Evolutionary conservation across 2,329 filamentous ascomycete species (phyloP), one percentile per base, ranked within the genome.

Genomic region (Lasiodiplodia sp.): DNA sequence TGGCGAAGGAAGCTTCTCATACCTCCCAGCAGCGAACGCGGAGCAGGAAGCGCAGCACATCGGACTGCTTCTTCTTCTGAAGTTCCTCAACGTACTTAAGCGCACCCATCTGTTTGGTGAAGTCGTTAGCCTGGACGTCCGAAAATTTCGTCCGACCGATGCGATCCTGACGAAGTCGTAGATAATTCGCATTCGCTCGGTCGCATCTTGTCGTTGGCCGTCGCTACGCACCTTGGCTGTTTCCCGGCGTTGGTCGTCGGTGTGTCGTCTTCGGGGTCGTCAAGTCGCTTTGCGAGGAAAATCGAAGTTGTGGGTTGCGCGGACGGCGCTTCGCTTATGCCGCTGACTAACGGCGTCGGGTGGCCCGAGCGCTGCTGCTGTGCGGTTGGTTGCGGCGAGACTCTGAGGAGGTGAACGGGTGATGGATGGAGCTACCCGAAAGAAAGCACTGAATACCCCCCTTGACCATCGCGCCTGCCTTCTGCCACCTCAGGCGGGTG

Each of bases 61-160:
- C 96, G 85, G 93, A 97, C 92, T 99, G 96, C 94, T 99, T 99
- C 93, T 97, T 97, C 94, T 99, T 98, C 87, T 97, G 94, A 88
- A 99, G 92, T 91, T 99, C 96, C 91, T 99, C 96, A 87, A 99
- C 93, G 89, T 81, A 99, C 89, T 99, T 99, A 86, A 97, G 93
- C 89, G 95, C 95, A 92, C 96, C 96, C 96, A 97, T 97, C 90
- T 95, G 73, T 72, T 44, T 18, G 47, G 60, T 25, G 52, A 58
- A 60, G 58, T 64, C 14, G 57, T 69, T 40, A 68, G 67, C 58
- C 34, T 55, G 21, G 16, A 53, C 34, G 14, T 16, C 37, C 58
- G 34, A 58, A 66, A 47, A 23, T 12, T 58, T 51, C 8, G 16
- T 31, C 44, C 67, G 57, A 56, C 40, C 37, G 58, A 57, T 55